Base-by-base conservation (phyloP, 2,329 filamentous ascomycete genomes). In the Exophiala xenobiotica region DNA sequence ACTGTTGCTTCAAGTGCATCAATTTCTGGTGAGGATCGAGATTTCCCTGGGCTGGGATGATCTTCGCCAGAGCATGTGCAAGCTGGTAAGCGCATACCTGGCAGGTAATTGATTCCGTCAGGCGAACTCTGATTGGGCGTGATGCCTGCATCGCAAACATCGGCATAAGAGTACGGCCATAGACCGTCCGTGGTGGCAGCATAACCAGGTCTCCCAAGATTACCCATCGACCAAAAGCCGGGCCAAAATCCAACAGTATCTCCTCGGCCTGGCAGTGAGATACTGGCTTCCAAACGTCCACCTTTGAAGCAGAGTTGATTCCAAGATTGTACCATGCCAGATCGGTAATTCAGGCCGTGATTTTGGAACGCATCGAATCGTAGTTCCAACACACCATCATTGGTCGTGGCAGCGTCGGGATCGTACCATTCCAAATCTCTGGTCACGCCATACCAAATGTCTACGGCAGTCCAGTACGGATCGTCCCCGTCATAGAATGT, bases 191-290 rank as follows among this genome's bases (percentile, higher is more conserved):
- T 88, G 1, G 84, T 86, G 7, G 83, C 80, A 24, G 81, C 76
- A 66, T 86, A 86, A 9, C 85, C 85, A 20, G 85, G 82, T 57
- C 85, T 77, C 29, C 81, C 85, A 18, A 88, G 74, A 62, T 88
- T 88, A 3, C 85, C 85, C 82, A 88, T 87, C 0, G 83, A 76
- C 85, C 85, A 88, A 67, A 87, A 86, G 67, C 85, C 85, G 35
- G 85, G 85, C 85, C 85, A 88, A 68, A 88, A 85, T 51, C 85
- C 85, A 49, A 81, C 76, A 11, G 81, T 78, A 57, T 87, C 82
- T 39, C 85, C 85, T 40, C 75, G 70, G 12, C 85, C 85, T 11
- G 85, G 85, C 4, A 88, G 72, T 3, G 85, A 88, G 46, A 88
- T 81, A 62, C 82, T 85, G 16, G 83, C 83, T 69, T 88, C 85